phyloP scores from a whole-genome alignment of 1,284 basidiomycete genomes.

The Sanguinoderma infundibulare region DNA sequence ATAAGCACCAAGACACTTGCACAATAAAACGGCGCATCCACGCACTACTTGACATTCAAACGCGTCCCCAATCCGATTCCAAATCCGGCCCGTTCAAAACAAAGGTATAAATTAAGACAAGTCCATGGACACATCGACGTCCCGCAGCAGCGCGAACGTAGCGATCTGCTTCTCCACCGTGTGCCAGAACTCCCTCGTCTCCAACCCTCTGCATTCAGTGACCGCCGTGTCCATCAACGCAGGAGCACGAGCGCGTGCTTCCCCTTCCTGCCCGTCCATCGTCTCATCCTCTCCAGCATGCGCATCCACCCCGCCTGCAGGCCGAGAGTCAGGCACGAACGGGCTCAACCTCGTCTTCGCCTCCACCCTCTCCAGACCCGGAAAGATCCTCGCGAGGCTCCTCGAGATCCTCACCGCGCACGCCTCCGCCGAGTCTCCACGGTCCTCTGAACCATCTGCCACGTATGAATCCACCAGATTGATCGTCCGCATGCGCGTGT shows the following conservation, averaged over 20 bases:
- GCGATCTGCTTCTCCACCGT: conserved; percentile 17
- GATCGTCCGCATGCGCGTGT: conserved; percentile 1
- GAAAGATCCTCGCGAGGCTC: conserved; percentile 9
- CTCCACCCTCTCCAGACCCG: conserved; percentile 1
- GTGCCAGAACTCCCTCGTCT: conserved; percentile 7
- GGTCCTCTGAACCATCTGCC: no score
- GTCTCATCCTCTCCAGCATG: background rate
- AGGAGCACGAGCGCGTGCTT: background rate
- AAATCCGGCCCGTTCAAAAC: no score
- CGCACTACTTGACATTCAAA: no score
- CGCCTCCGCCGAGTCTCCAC: background rate
- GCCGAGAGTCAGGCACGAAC: background rate
- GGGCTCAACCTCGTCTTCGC: background rate
- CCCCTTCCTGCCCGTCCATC: background rate
- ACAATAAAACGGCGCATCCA: no score
- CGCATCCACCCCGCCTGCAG: background rate
- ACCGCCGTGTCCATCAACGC: background rate
- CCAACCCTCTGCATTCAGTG: background rate
- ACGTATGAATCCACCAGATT: conserved; percentile 15
- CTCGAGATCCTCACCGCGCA: background rate
- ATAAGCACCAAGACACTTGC: no score
- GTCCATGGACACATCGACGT: background rate
- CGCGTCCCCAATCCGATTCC: no score
- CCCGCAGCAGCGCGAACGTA: conserved; percentile 7
- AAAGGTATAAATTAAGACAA: background rate